These are phyloP conservation scores for Exophiala calicioides DNA, from an alignment of 2,329 filamentous ascomycete genomes.

Conservation along the genomic window DNA sequence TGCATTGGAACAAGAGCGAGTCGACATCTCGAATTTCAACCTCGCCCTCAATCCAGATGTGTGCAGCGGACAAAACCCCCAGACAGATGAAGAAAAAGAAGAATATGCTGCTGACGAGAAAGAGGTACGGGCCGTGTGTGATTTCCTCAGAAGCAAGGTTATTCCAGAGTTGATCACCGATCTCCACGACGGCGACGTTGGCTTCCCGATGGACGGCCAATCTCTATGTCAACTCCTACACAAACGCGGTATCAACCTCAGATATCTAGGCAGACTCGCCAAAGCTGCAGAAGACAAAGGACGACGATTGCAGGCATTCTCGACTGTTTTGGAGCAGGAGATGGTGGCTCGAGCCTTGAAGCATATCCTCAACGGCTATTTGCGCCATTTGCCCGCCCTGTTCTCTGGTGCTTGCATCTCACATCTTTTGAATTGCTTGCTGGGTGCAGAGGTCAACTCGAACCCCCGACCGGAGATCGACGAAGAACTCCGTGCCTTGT, in stretches of 20 bases:
- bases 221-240: conserved; percentile 86
- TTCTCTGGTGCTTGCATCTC: conserved; percentile 78
- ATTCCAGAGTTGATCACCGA: conserved; percentile 86
- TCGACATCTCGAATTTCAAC: conserved; percentile 83
- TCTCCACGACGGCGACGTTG: conserved; percentile 86
- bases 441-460: conserved; percentile 75
- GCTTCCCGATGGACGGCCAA: conserved; percentile 97
- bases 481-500: conserved; percentile 70
- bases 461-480: conserved; percentile 78
- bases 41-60: conserved; percentile 93
- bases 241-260: conserved; percentile 94
- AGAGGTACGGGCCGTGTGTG: conserved; percentile 81
- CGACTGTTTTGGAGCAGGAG: conserved; percentile 78
- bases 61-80: conserved; percentile 87
- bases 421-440: conserved; percentile 89
- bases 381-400: conserved; percentile 75
- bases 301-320: conserved; percentile 73
- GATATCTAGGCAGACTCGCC: conserved; percentile 88
- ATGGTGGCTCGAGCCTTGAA: conserved; percentile 97
- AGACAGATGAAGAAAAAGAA: conserved; percentile 85
- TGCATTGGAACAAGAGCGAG: conserved; percentile 61
- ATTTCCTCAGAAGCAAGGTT: conserved; percentile 71
- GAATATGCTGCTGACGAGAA: conserved; percentile 81
- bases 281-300: conserved; percentile 66
- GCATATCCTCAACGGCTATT: conserved; percentile 77